Percentiles rank a stretch among this genome's conserved stretches.
These are phyloP conservation scores for Phyllosticta capitalensis DNA, from an alignment of 2,329 filamentous ascomycete species.

Conservation along the genomic window DNA sequence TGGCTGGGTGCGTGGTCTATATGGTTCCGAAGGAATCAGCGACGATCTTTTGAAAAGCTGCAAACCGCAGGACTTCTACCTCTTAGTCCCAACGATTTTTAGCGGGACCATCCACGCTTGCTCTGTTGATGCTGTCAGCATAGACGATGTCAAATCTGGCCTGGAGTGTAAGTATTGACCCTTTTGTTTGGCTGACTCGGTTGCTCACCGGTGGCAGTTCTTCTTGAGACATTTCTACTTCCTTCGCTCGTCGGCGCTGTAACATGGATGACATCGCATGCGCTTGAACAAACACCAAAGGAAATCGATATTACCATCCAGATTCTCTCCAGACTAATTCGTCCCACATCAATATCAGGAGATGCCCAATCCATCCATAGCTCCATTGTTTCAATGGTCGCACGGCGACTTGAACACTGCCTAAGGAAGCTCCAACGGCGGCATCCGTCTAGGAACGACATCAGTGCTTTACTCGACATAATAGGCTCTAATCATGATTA, in stretches of 20 bases:
- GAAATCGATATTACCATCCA: constrained; percentile 61
- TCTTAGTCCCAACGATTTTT: constrained; percentile 67
- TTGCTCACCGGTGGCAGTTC: constrained; percentile 40
- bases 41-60: constrained; percentile 78
- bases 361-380: constrained; percentile 64
- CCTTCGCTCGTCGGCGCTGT: constrained; percentile 68
- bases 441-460: constrained; percentile 57
- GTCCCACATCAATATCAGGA: constrained; percentile 58
- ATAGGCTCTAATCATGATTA: constrained; percentile 50
- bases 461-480: constrained; percentile 58
- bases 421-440: constrained; percentile 57
- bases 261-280: constrained; percentile 59
- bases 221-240: constrained; percentile 72
- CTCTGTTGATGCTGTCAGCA: constrained; percentile 53
- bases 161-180: constrained; percentile 54
- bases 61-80: constrained; percentile 72
- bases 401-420: constrained; percentile 57
- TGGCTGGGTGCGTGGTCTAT: constrained; percentile 70
- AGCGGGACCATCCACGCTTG: constrained; percentile 64
- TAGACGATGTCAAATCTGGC: constrained; percentile 63
- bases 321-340: constrained; percentile 63
- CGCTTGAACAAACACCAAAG: constrained; percentile 54
- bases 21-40: constrained; percentile 59
- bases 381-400: constrained; percentile 62
- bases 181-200: neutral